Percentiles rank a stretch among this genome's conserved stretches.
These are phyloP conservation scores for Toxicodendron radicans DNA, from an alignment of 345 rosid species.

Conservation along the genomic window DNA sequence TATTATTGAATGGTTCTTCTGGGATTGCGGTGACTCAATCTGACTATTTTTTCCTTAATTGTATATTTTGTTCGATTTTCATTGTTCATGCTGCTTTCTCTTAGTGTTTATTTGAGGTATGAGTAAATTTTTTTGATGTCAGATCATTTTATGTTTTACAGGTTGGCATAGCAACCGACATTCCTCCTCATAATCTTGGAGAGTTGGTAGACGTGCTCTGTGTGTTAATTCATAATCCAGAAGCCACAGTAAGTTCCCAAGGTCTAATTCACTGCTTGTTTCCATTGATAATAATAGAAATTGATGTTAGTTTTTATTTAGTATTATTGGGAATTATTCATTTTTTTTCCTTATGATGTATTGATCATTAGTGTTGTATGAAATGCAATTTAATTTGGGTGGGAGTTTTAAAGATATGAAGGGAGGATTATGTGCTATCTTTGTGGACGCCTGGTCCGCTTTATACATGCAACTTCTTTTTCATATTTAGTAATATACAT, in stretches of 20 bases:
- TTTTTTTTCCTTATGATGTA: neutral
- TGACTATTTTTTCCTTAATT: constrained; percentile 5
- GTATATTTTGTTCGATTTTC: constrained; percentile 11
- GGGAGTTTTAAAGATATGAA: neutral
- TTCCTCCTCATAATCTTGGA: constrained; percentile 93
- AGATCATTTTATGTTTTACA: constrained; percentile 25
- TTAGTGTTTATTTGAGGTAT: neutral
- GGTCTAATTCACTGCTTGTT: neutral
- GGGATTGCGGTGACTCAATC: constrained; percentile 77
- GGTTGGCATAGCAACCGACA: constrained; percentile 99
- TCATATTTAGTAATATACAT: too few species aligned
- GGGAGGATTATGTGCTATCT: neutral
- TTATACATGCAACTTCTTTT: too few species aligned
- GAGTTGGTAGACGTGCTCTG: constrained; percentile 94
- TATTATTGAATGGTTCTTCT: constrained; percentile 87
- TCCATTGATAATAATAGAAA: constrained; percentile 21
- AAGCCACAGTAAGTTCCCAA: constrained; percentile 64
- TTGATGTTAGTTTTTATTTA: neutral
- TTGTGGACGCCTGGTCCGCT: too few species aligned
- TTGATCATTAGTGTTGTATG: neutral
- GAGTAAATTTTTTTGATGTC: constrained; percentile 3
- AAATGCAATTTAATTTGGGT: neutral
- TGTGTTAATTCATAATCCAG: constrained; percentile 85
- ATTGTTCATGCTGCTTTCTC: neutral
- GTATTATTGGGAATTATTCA: neutral